Evolutionary conservation across 2,329 filamentous ascomycete genomes (phyloP), one percentile per base, ranked within the genome.

Genomic region (Penicillium sp.): DNA sequence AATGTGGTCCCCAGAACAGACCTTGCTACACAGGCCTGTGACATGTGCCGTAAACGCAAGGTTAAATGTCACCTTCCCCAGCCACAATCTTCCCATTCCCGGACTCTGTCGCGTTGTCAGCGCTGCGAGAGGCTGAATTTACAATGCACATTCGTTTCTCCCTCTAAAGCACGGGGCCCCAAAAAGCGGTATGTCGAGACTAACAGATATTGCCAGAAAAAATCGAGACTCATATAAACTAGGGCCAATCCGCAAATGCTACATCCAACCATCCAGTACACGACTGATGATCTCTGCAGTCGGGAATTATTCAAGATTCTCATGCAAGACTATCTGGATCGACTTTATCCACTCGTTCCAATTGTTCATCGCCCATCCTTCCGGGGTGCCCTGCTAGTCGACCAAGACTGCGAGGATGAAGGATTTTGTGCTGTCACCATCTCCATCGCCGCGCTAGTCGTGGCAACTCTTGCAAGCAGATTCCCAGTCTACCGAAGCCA

Each of bases 261-360:
- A 13, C 42, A 28, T 26, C 16, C 36, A 24, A 13, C 24, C 5
- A 4, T 26, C 21, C 23, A 29, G 14, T 48, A 60, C 29, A 42
- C 33, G 26, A 55, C 56, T 9, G 51, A 59, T 40, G 55, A 54
- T 31, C 34, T 61, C 10, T 59, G 56, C 42, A 54, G 46, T 18
- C 56, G 56, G 29, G 14, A n/a, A 21, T 39, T 55, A 4, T 61
- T 61, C 16, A 36, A 52, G 7, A 10, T 29, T 7, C 55, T 61
- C 6, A 61, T 61, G 58, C 51, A 59, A 28, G 58, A 61, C 8
- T 61, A 59, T 36, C n/a, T 61, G 11, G 42, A 54, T 18, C 40
- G 52, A 16, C 8, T 61, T 4, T 61, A 61, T 23, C 56, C 56
- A 1, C 29, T 61, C n/a, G 37, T 59, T 2, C 58, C 58, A 13